Percentiles rank a stretch among this genome's conserved stretches.
These are phyloP conservation scores for Aspergillus persii DNA, from an alignment of 2,329 filamentous ascomycete genomes.

Conservation along the genomic window DNA sequence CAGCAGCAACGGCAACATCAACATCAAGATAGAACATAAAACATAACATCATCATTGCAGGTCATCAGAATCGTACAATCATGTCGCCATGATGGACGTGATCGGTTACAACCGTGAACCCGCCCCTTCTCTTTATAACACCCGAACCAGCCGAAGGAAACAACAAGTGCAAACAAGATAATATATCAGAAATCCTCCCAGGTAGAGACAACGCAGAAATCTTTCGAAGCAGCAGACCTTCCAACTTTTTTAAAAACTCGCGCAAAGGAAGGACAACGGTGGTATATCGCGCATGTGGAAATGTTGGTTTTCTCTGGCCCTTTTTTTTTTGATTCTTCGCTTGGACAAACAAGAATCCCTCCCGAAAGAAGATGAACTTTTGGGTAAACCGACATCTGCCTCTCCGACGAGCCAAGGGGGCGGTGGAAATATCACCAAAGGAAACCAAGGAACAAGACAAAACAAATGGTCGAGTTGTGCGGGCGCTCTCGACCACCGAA, in stretches of 20 bases:
- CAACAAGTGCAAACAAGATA: slow-evolving; percentile 8
- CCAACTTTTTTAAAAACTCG: slow-evolving; percentile 12
- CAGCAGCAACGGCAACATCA: neutral
- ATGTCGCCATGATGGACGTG: slow-evolving; percentile 26
- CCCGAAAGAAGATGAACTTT: slow-evolving; percentile 3
- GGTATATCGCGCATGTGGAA: neutral
- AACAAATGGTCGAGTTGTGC: neutral
- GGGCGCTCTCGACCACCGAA: neutral
- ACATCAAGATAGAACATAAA: slow-evolving; percentile 4
- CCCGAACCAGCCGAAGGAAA: slow-evolving; percentile 11
- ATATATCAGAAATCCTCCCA: slow-evolving; percentile 20
- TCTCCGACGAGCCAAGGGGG: neutral
- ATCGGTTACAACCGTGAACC: slow-evolving; percentile 18
- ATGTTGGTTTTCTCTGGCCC: neutral
- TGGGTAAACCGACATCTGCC: neutral
- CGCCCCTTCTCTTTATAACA: slow-evolving; percentile 16
- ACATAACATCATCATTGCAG: slow-evolving; percentile 21
- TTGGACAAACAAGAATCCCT: neutral
- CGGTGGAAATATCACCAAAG: neutral
- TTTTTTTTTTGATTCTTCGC: neutral
- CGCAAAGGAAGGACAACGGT: neutral
- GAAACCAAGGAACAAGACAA: neutral
- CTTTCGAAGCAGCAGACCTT: slow-evolving; percentile 13
- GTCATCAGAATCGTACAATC: slow-evolving; percentile 30
- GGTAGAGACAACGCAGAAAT: slow-evolving; percentile 6